Percentiles rank a stretch among this genome's conserved stretches.
phyloP scores from a whole-genome alignment of 441 rosid species.

The Biscutella auriculata region DNA sequence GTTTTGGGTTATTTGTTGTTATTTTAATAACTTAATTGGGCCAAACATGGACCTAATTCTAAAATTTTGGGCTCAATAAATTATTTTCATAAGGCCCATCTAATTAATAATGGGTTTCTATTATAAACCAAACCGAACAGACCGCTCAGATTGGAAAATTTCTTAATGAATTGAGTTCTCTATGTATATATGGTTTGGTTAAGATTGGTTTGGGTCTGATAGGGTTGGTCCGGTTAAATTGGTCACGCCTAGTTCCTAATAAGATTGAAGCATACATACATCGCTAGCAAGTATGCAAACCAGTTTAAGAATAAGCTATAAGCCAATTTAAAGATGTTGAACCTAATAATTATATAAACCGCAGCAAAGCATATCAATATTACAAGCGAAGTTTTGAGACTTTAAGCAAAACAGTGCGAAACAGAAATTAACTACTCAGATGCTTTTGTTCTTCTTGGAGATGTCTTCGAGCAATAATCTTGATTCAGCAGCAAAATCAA shows the following conservation, averaged over 20 bases:
- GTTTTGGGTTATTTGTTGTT: background rate
- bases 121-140: too few species aligned
- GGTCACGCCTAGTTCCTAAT: too few species aligned
- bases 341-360: background rate
- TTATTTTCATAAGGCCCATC: background rate
- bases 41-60: background rate
- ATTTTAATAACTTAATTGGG: background rate
- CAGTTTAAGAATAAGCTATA: background rate
- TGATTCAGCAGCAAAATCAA: slow-evolving; percentile 74
- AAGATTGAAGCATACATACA: too few species aligned
- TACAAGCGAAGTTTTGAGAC: slow-evolving; percentile 2
- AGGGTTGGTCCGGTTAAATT: too few species aligned
- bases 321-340: background rate
- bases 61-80: background rate
- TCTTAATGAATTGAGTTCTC: too few species aligned
- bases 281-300: too few species aligned
- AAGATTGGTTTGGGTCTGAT: too few species aligned
- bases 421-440: too few species aligned
- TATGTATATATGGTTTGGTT: too few species aligned
- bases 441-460: slow-evolving; percentile 39
- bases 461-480: slow-evolving; percentile 65
- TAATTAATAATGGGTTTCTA: too few species aligned
- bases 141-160: too few species aligned
- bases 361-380: background rate
- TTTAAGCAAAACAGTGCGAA: too few species aligned